Evolutionary conservation across 1,284 basidiomycete species (phyloP).

Genomic region (Pascua sp.): DNA sequence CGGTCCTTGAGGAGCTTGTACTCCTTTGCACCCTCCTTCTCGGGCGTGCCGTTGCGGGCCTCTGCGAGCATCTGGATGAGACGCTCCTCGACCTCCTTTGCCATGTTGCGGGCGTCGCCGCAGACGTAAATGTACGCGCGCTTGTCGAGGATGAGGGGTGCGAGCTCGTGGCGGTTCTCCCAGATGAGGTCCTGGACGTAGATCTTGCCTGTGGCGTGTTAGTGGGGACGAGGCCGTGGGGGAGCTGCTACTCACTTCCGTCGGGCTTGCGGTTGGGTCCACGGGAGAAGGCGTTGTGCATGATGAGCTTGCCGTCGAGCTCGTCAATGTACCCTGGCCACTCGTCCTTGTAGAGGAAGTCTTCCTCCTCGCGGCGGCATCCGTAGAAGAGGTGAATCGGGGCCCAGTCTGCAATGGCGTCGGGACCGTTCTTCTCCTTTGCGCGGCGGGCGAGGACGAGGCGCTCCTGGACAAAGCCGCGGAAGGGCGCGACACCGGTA

Average conservation of each 20-base stretch:
- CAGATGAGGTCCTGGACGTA: slow-evolving; percentile 95
- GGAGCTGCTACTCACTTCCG: slow-evolving; percentile 49
- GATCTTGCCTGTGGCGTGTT: slow-evolving; percentile 59
- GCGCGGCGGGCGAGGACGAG: slow-evolving; percentile 90
- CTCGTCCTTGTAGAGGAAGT: slow-evolving; percentile 91
- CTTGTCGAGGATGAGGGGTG: slow-evolving; percentile 82
- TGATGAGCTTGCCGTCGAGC: slow-evolving; percentile 82
- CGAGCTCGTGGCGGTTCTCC: slow-evolving; percentile 74
- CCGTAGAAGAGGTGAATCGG: slow-evolving; percentile 92
- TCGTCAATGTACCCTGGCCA: slow-evolving; percentile 84
- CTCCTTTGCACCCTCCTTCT: slow-evolving; percentile 84
- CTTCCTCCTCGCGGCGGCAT: slow-evolving; percentile 78
- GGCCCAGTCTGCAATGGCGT: slow-evolving; percentile 92
- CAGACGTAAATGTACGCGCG: slow-evolving; percentile 95
- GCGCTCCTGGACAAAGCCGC: slow-evolving; percentile 96
- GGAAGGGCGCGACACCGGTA: slow-evolving; percentile 97
- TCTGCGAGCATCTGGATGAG: slow-evolving; percentile 83
- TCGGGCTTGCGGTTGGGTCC: slow-evolving; percentile 74
- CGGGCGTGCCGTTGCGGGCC: slow-evolving; percentile 80
- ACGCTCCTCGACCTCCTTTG: slow-evolving; percentile 85
- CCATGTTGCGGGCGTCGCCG: slow-evolving; percentile 96
- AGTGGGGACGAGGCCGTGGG: too few relatives aligned
- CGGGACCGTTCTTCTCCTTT: slow-evolving; percentile 81
- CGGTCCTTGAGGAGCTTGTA: slow-evolving; percentile 91
- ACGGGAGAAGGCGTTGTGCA: slow-evolving; percentile 85